Evolutionary conservation across 306 rosid species (phyloP).

Genomic region (Urtica urens): DNA sequence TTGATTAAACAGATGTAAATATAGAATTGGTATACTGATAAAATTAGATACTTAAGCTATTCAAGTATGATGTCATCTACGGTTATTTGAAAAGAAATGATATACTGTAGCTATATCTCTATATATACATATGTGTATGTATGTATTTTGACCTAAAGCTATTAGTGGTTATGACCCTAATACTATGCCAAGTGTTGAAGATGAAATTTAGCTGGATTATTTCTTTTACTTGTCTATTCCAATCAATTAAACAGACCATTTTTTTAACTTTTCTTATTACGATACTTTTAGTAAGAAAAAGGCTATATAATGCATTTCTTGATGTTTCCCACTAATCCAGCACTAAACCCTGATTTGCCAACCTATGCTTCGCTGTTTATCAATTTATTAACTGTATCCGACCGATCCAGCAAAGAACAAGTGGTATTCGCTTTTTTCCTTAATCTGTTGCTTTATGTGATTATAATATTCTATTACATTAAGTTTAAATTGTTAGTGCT

Average conservation of each 20-base stretch:
- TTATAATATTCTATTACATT: not conserved
- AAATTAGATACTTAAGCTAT: too few relatives aligned
- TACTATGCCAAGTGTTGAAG: slow-evolving; percentile 8
- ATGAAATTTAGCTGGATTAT: slow-evolving; percentile 15
- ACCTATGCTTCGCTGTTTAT: slow-evolving; percentile 34
- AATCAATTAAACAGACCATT: too few relatives aligned
- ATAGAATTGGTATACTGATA: too few relatives aligned
- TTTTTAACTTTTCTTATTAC: slow-evolving; percentile 24
- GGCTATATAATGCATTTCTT: slow-evolving; percentile 29
- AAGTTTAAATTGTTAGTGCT: slow-evolving; percentile 8
- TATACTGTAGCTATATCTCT: too few relatives aligned
- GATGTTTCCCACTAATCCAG: slow-evolving; percentile 63
- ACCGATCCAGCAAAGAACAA: not conserved
- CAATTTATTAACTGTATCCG: not conserved
- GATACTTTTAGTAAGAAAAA: too few relatives aligned
- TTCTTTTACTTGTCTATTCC: too few relatives aligned
- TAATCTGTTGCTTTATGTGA: slow-evolving; percentile 12
- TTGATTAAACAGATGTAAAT: too few relatives aligned
- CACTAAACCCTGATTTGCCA: slow-evolving; percentile 26
- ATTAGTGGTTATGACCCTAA: too few relatives aligned
- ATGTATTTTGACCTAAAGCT: too few relatives aligned
- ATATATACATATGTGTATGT: too few relatives aligned
- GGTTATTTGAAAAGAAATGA: too few relatives aligned
- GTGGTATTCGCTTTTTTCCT: not conserved
- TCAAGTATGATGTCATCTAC: too few relatives aligned